Base-by-base conservation (phyloP, 306 rosid species). In the Datisca glomerata region DNA sequence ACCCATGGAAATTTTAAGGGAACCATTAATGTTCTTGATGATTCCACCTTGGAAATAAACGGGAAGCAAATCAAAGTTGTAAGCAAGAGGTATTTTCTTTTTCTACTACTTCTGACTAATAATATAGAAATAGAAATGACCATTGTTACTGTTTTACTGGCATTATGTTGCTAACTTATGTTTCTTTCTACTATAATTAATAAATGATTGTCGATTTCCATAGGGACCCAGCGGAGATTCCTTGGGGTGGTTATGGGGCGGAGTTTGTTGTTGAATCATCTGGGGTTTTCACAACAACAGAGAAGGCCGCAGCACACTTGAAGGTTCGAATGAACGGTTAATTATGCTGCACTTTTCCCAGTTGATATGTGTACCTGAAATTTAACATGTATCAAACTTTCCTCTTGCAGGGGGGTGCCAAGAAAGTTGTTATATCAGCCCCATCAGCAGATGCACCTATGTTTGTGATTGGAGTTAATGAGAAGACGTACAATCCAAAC, bases 391-490 rank as follows among this genome's bases (percentile, higher is more conserved):
- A 5, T 47, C n/a, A 18, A 12, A 19, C 18, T 18, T 14, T 36
- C 12, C 27, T 49, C 22, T 31, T 8, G 9, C 36, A 89, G 97
- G 95, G 63, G 65, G 97, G 97, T 57, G 97, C 97, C 57, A 89
- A 63, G 73, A 83, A 89, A 68, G 89, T 89, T n/a, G 68, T 89
- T 49, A 89, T 83, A 65, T 89, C 97, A 16, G 97, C 97, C 70
- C 97, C 97, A 50, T 89, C 97, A 29, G 91, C 97, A 33, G 91
- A 89, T 65, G 97, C 97, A 49, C 97, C 97, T 19, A 89, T 89
- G 97, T 89, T 89, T 43, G 97, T 89, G 38, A 70, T 89, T 13
- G 97, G 97, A 57, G 97, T 89, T 51, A 83, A 89, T 55, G 95
- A 89, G 73, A 72, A 60, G 57, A 48, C 64, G 47, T 89, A 89